Base-by-base conservation (phyloP, 257 asterid species). In the Nicotiana tabacum region DNA sequence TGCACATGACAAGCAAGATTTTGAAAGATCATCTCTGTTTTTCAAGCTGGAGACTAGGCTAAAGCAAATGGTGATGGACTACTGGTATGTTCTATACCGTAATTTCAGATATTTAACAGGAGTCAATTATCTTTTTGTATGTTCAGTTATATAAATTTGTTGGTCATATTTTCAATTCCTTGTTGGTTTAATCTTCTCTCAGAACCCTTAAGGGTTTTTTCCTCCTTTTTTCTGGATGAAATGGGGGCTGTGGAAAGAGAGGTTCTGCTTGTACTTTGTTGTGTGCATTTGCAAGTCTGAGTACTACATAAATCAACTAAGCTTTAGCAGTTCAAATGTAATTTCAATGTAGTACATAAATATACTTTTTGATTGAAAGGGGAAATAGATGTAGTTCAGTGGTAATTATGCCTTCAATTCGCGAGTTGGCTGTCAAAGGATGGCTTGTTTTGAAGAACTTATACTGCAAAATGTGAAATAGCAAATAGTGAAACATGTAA, bases 1-100 rank as follows among this genome's bases (percentile, higher is more conserved):
- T 81, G 97, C 98, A 53, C 99, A 95, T 60, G 98, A 95, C 91
- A 95, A 95, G 87, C 99, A 95, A 88, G 99, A 94, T 81, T 95
- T 95, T 89, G 99, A 94, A 91, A 87, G 98, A 87, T 94, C 99
- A 70, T 76, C 88, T 70, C 80, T 89, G 79, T 94, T 92, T 83
- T 78, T 83, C 82, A 94, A 87, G 90, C 93, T 95, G 88, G 98
- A 95, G 91, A 24, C 85, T 29, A 92, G 76, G 89, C 90, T 95
- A 88, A 92, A 92, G 87, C 96, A 94, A 83, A 92, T 95, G 95
- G 91, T 91, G 72, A 5, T 9, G 68, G 98, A 95, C 24, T 95
- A 92, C 91, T 95, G 99, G 99, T 95, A 90, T 83, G 57, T 56
- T 77, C 85, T 77, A n/a, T 74, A 33, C 70, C 21, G 69, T 76